phyloP scores from a whole-genome alignment of 306 rosid species.

The Glycine soja region DNA sequence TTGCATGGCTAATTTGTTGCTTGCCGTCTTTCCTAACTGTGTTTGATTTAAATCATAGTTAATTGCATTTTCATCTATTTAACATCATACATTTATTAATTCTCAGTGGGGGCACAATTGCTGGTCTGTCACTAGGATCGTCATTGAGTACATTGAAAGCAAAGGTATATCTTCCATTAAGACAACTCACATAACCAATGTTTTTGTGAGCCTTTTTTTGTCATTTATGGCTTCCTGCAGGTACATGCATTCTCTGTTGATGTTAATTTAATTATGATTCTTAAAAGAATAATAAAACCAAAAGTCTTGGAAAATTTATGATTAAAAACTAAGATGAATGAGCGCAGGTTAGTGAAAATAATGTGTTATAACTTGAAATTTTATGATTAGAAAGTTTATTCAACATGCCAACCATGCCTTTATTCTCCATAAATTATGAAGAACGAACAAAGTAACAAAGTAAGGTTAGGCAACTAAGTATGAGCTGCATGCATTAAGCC shows the following conservation, averaged over 20 bases:
- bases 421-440: constrained; percentile 23
- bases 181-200: constrained; percentile 27
- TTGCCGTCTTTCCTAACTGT: too few species aligned
- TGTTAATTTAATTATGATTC: not conserved
- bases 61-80: constrained; percentile 35
- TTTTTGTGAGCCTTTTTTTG: constrained; percentile 18
- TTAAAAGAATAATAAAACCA: not conserved
- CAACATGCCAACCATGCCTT: not conserved
- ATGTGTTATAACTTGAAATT: constrained; percentile 1
- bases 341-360: not conserved
- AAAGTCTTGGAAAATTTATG: not conserved
- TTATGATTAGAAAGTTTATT: not conserved
- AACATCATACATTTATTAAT: constrained; percentile 38
- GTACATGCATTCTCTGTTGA: constrained; percentile 71
- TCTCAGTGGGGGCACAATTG: constrained; percentile 88
- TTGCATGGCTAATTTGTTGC: too few species aligned
- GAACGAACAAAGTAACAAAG: not conserved
- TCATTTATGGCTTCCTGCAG: constrained; percentile 57
- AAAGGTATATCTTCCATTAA: constrained; percentile 64
- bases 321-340: constrained; percentile 1
- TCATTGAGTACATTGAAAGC: constrained; percentile 82
- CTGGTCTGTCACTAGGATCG: constrained; percentile 89
- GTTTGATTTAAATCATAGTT: not conserved
- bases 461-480: not conserved
- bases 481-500: not conserved